phyloP scores from a whole-genome alignment of 257 asterid genomes.

The Nyctanthes arbortristis region DNA sequence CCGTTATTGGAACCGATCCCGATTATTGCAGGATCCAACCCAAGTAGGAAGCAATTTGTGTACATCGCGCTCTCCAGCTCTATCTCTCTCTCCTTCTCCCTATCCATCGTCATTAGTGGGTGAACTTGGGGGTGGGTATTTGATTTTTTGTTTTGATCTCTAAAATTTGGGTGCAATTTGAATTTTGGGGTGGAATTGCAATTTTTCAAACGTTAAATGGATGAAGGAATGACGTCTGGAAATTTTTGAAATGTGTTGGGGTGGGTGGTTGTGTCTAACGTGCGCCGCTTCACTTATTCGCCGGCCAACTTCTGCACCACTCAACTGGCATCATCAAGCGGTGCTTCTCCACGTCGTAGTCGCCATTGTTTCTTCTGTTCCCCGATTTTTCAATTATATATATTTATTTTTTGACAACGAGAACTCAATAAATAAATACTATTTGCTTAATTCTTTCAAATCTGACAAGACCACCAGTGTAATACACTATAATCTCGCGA shows the following conservation, averaged over 20 bases:
- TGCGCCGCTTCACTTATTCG: conserved; percentile 40
- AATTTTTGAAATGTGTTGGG: conserved; percentile 38
- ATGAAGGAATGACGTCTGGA: conserved; percentile 29
- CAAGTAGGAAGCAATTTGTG: conserved; percentile 96
- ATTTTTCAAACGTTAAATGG: conserved; percentile 20
- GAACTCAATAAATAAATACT: no score
- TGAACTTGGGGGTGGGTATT: conserved; percentile 30
- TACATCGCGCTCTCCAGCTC: conserved; percentile 99
- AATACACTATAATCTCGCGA: no score
- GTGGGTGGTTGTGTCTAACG: conserved; percentile 36
- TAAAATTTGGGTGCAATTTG: not conserved
- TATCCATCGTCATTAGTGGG: conserved; percentile 88
- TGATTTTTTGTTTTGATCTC: conserved; percentile 35
- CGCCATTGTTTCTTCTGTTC: not conserved
- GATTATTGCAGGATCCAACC: conserved; percentile 89
- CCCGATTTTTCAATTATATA: not conserved
- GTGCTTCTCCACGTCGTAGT: conserved; percentile 2
- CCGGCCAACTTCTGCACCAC: conserved; percentile 35
- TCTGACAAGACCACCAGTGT: no score
- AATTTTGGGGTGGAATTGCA: conserved; percentile 24
- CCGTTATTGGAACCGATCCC: conserved; percentile 88
- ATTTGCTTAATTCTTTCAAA: no score
- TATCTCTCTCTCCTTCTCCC: conserved; percentile 98
- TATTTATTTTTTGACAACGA: no score
- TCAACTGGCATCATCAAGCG: conserved; percentile 23